Percentiles rank a stretch among this genome's conserved stretches.
Evolutionary conservation across 116 monocot genomes (phyloP).

Genomic region (Iris pallida): DNA sequence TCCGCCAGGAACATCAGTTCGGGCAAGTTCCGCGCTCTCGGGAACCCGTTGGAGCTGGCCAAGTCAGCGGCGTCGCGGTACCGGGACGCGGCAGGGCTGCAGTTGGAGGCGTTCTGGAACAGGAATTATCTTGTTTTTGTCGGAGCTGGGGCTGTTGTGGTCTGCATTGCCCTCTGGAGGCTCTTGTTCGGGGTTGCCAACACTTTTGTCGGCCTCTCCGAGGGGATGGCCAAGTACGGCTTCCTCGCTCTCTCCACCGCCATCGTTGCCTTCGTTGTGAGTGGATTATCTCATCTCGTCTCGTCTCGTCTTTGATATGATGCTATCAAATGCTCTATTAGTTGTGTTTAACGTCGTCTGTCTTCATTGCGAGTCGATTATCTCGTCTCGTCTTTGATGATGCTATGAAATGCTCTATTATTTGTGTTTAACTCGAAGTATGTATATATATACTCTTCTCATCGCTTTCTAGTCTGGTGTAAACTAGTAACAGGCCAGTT

Average conservation of each 20-base stretch:
- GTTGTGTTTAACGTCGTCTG: not conserved
- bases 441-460: too few species aligned
- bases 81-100: conserved; percentile 63
- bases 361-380: conserved; percentile 71
- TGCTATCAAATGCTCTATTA: not conserved
- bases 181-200: conserved; percentile 88
- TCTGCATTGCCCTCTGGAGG: conserved; percentile 81
- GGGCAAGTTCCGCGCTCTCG: conserved; percentile 20
- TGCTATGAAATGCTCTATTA: not conserved
- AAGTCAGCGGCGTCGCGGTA: conserved; percentile 42
- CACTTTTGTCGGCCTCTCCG: conserved; percentile 90
- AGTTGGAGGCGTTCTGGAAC: conserved; percentile 96
- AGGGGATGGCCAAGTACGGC: conserved; percentile 97
- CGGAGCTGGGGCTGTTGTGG: conserved; percentile 53
- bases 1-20: conserved; percentile 11
- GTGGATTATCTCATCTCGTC: conserved; percentile 14
- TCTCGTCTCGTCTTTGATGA: not conserved
- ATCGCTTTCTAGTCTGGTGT: too few species aligned
- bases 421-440: too few species aligned
- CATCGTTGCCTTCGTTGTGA: conserved; percentile 88
- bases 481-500: too few species aligned
- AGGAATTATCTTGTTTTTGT: conserved; percentile 74
- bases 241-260: conserved; percentile 90
- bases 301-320: not conserved
- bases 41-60: conserved; percentile 35